Evolutionary conservation across 805 yeast genomes (phyloP).

Genomic region (Saturnispora dispora): DNA sequence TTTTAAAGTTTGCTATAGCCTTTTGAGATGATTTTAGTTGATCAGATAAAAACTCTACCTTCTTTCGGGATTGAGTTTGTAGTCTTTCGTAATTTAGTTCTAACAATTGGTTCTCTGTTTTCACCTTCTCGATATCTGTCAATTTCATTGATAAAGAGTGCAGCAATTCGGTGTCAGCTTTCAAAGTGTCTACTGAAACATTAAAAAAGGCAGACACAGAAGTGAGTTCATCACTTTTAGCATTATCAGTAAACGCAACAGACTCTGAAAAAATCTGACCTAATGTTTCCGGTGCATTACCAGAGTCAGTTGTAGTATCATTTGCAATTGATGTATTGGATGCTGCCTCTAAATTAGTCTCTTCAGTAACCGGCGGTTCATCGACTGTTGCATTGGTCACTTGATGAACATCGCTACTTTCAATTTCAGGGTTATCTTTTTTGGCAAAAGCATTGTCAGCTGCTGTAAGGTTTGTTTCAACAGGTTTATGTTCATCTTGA

Average conservation of each 20-base stretch:
- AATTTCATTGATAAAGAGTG: constrained; percentile 24
- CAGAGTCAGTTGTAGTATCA: neutral
- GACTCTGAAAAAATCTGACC: constrained; percentile 2
- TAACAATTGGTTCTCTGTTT: constrained; percentile 30
- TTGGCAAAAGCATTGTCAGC: neutral
- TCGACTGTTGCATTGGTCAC: neutral
- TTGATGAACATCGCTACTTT: neutral
- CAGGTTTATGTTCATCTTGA: neutral
- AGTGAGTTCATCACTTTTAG: constrained; percentile 10
- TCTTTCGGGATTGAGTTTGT: constrained; percentile 27
- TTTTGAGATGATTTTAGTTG: constrained; percentile 22
- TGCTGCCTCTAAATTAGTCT: neutral
- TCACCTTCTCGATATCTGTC: constrained; percentile 28
- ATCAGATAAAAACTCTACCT: constrained; percentile 24
- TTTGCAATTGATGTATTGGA: neutral
- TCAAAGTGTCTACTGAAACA: constrained; percentile 21
- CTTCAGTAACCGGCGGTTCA: neutral
- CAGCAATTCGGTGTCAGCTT: constrained; percentile 17
- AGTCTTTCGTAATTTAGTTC: constrained; percentile 35
- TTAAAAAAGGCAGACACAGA: constrained; percentile 30
- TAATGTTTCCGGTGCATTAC: neutral
- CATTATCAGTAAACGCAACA: neutral
- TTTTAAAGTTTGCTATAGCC: constrained; percentile 18
- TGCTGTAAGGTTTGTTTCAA: neutral
- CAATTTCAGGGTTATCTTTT: neutral